Conservation (phyloP, 306 rosid genomes). For the Clitoria ternatea region DNA sequence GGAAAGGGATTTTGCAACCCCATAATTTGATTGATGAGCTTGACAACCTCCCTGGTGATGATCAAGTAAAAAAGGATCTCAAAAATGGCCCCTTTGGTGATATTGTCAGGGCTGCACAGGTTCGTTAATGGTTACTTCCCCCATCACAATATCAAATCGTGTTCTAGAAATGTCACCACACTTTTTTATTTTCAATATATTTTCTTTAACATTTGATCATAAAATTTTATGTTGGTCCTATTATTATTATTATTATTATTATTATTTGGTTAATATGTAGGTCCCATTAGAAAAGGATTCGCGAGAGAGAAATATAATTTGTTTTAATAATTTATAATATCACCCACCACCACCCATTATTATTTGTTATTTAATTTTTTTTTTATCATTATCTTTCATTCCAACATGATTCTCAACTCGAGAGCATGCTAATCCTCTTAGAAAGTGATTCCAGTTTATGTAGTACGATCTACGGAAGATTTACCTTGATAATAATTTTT, state of each 20-base stretch:
- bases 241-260: too few species aligned
- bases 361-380: too few species aligned
- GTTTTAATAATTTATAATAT: too few species aligned
- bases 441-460: neutral
- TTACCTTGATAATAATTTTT: neutral
- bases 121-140: too few species aligned
- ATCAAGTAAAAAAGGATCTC: slow-evolving; percentile 32
- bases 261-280: too few species aligned
- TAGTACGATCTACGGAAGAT: neutral
- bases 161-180: neutral
- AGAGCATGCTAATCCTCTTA: too few species aligned
- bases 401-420: too few species aligned
- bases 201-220: neutral
- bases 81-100: slow-evolving; percentile 40
- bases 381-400: too few species aligned
- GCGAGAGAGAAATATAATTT: too few species aligned
- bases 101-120: slow-evolving; percentile 47
- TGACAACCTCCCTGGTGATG: slow-evolving; percentile 41
- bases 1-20: slow-evolving; percentile 88
- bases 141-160: neutral
- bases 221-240: neutral
- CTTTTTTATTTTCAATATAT: neutral
- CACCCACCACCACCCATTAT: too few species aligned
- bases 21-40: slow-evolving; percentile 78
- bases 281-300: too few species aligned